phyloP scores from a whole-genome alignment of 78 protist genomes.

The Emiliania huxleyi region DNA sequence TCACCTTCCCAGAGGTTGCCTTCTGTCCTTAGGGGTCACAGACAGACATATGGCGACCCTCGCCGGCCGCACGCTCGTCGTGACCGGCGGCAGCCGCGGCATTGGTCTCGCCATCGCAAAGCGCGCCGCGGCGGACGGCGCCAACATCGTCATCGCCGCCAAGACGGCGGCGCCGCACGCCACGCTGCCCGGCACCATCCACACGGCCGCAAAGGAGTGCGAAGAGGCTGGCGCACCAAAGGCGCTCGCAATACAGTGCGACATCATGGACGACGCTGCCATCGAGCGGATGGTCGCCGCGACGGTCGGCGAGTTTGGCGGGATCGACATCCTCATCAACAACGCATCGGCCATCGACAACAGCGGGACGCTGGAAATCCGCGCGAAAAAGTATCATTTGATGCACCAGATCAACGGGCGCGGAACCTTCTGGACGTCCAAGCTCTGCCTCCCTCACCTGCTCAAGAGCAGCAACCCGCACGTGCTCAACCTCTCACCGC shows the following conservation, averaged over 20 bases:
- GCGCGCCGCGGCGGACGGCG: conserved; percentile 37
- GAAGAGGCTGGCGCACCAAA: conserved; percentile 49
- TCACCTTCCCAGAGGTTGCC: no score
- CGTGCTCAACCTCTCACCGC: no score
- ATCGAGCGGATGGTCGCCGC: conserved; percentile 63
- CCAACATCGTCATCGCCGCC: conserved; percentile 21
- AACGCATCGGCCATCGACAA: conserved; percentile 80
- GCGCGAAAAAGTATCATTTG: conserved; percentile 55
- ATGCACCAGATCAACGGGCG: conserved; percentile 37
- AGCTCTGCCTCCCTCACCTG: no score
- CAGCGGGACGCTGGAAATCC: conserved; percentile 65
- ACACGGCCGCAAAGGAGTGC: conserved; percentile 70
- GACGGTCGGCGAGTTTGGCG: conserved; percentile 73
- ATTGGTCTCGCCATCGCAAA: conserved; percentile 32
- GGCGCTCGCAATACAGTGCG: conserved; percentile 45
- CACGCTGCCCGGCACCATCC: conserved; percentile 81
- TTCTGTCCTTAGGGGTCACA: no score
- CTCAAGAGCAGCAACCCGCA: no score
- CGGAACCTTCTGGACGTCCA: no score
- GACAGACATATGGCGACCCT: no score
- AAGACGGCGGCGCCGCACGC: conserved; percentile 66
- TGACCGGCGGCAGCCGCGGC: conserved; percentile 33
- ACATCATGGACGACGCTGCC: conserved; percentile 58
- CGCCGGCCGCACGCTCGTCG: not conserved
- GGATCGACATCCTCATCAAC: conserved; percentile 81